A percentile compares a stretch with the other conserved stretches of the same genome.
These are phyloP conservation scores for Schizophyllum amplum DNA, from an alignment of 1,284 basidiomycete species.

Conservation along the genomic window DNA sequence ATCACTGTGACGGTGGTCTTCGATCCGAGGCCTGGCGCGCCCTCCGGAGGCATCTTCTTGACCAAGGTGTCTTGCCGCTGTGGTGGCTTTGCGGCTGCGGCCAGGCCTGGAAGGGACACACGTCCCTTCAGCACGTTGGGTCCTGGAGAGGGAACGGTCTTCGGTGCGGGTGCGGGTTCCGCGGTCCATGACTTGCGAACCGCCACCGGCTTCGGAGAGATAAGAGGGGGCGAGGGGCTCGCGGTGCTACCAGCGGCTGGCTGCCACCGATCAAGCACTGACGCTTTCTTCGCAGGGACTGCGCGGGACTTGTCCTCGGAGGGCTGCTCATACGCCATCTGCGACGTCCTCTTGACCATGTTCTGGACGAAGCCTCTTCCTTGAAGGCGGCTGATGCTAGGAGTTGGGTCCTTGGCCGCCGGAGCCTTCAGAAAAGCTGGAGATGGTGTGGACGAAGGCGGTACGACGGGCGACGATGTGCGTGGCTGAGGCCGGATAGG, in stretches of 20 bases:
- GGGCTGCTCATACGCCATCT: conserved; percentile 31
- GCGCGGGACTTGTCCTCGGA: conserved; percentile 26
- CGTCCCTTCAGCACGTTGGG: background rate
- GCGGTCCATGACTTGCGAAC: conserved; percentile 35
- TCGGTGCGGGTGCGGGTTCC: conserved; percentile 16
- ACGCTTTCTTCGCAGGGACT: conserved; percentile 29
- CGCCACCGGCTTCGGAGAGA: conserved; percentile 29
- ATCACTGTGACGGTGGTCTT: conserved; percentile 39
- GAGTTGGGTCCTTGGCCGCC: conserved; percentile 61
- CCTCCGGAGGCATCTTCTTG: conserved; percentile 10
- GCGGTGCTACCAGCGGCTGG: conserved; percentile 15
- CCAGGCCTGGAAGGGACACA: background rate
- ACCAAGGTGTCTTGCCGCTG: conserved; percentile 3
- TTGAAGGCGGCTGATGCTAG: conserved; percentile 71
- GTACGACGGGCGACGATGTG: conserved; percentile 36
- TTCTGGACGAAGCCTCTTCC: conserved; percentile 78
- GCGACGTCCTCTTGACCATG: conserved; percentile 60
- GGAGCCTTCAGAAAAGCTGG: conserved; percentile 53
- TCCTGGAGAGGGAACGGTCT: background rate
- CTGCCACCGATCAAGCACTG: conserved; percentile 68
- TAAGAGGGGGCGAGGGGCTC: conserved; percentile 25
- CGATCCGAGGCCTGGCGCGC: conserved; percentile 28
- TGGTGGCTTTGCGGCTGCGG: background rate
- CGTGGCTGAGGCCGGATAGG: conserved; percentile 46
- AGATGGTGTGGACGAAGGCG: conserved; percentile 36